Evolutionary conservation across 2,329 filamentous ascomycete species (phyloP).

Genomic region (Xylariales sp.): DNA sequence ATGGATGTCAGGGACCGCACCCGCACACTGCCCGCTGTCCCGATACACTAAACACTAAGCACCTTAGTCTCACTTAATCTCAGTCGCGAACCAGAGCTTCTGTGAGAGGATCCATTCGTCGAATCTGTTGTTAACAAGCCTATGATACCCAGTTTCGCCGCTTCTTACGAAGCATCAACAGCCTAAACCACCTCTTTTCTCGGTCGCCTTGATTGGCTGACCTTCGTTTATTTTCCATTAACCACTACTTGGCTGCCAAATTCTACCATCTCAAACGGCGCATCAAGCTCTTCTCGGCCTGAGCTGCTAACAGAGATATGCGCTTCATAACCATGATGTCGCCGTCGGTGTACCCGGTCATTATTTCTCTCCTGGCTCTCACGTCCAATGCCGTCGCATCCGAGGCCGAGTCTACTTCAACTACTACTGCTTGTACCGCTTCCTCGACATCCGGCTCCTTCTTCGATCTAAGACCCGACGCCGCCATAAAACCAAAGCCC

Average conservation of each 20-base stretch:
- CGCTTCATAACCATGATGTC: conserved; percentile 45
- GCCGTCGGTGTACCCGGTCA: conserved; percentile 41
- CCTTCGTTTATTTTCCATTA: conserved; percentile 16
- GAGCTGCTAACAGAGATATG: conserved; percentile 37
- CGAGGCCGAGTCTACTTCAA: conserved; percentile 55
- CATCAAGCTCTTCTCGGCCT: conserved; percentile 18
- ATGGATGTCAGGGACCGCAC: conserved; percentile 1
- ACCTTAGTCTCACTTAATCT: conserved; percentile 22
- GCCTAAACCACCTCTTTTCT: conserved; percentile 11
- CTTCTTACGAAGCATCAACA: conserved; percentile 11
- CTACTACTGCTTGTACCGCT: conserved; percentile 64
- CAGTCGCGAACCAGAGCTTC: conserved; percentile 18
- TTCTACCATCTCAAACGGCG: conserved; percentile 22
- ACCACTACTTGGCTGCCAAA: background rate
- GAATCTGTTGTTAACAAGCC: conserved; percentile 19
- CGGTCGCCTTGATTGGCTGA: conserved; percentile 35
- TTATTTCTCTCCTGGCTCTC: conserved; percentile 54
- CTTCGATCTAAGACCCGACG: conserved; percentile 69
- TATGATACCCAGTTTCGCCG: conserved; percentile 25
- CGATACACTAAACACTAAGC: conserved; percentile 27
- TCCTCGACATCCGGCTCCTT: conserved; percentile 67
- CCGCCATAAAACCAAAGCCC: conserved; percentile 56
- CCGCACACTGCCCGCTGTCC: background rate
- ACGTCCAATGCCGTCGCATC: conserved; percentile 48
- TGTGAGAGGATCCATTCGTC: conserved; percentile 8